Base-by-base conservation (phyloP, 352 stramenopile species). In the Phytophthora pistaciae region DNA sequence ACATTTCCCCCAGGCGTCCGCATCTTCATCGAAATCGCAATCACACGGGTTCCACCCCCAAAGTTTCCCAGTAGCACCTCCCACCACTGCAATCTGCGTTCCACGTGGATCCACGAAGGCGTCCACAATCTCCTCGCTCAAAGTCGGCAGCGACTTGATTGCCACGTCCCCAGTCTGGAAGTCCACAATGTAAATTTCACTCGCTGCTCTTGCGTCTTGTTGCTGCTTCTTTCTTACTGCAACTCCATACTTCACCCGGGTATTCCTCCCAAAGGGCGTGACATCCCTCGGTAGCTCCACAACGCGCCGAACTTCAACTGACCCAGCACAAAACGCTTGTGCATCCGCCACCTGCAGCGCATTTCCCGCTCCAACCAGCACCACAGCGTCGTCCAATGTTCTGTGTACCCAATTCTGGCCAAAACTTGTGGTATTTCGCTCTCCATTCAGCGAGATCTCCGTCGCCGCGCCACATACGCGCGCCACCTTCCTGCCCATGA, bases 101-200 rank as follows among this genome's bases (percentile, higher is more conserved):
- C 65, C 65, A n/a, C 50, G 66, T 8, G 29, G 18, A 52, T 70
- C 56, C 21, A 70, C 65, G 18, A 70, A 77, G 18, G 13, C 53
- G 20, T 78, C 56, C 9, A 42, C 56, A 16, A 72, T 65, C 50
- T 42, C 44, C 20, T 78, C 66, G 20, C 55, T 57, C 16, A 65
- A 53, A 36, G 7, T 27, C 14, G 56, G 42, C 33, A 66, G 62
- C 8, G 20, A 4, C 11, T 38, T 56, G 3, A 38, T 11, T 33
- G 21, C 3, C 10, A 75, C 49, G 14, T 69, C 56, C 50, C 60
- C 61, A 68, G 52, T 46, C 25, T 74, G 44, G 21, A 67, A 75
- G 68, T 75, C 27, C 50, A 72, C 50, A 49, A 66, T 21, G 25
- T 60, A 75, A 29, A 66, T 33, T 13, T 42, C 14, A 21, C 6